A percentile compares a stretch with the other conserved stretches of the same genome.
Evolutionary conservation across 441 rosid species (phyloP).

Genomic region (Breynia disticha): DNA sequence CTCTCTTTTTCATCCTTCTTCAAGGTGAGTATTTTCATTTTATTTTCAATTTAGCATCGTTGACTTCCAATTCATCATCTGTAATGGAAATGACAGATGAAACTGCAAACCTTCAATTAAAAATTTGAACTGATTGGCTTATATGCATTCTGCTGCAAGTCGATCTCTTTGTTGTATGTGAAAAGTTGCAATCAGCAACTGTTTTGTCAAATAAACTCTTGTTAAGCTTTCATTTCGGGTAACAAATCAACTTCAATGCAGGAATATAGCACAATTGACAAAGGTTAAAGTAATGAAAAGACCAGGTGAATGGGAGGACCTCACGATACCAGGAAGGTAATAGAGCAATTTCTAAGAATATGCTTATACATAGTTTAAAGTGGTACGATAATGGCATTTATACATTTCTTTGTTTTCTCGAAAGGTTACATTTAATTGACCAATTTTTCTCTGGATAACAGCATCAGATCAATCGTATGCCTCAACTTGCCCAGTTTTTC

Average conservation of each 20-base stretch:
- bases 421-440: background rate
- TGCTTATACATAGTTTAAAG: too few relatives aligned
- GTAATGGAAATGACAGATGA: too few relatives aligned
- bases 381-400: too few relatives aligned
- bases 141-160: too few relatives aligned
- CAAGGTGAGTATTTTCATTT: slow-evolving; percentile 33
- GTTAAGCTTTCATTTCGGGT: background rate
- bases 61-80: background rate
- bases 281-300: slow-evolving; percentile 60
- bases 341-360: background rate
- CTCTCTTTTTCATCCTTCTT: slow-evolving; percentile 60
- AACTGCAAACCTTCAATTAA: too few relatives aligned
- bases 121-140: too few relatives aligned
- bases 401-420: too few relatives aligned
- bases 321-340: slow-evolving; percentile 60
- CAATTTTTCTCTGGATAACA: slow-evolving; percentile 18
- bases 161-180: too few relatives aligned
- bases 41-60: background rate
- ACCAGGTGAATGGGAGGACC: slow-evolving; percentile 67
- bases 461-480: slow-evolving; percentile 90
- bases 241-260: slow-evolving; percentile 17
- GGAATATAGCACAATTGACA: slow-evolving; percentile 82
- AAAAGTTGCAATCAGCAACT: too few relatives aligned
- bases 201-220: background rate
- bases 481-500: slow-evolving; percentile 96